phyloP scores from a whole-genome alignment of 495 filamentous ascomycete species.

The Talaromyces adpressus region DNA sequence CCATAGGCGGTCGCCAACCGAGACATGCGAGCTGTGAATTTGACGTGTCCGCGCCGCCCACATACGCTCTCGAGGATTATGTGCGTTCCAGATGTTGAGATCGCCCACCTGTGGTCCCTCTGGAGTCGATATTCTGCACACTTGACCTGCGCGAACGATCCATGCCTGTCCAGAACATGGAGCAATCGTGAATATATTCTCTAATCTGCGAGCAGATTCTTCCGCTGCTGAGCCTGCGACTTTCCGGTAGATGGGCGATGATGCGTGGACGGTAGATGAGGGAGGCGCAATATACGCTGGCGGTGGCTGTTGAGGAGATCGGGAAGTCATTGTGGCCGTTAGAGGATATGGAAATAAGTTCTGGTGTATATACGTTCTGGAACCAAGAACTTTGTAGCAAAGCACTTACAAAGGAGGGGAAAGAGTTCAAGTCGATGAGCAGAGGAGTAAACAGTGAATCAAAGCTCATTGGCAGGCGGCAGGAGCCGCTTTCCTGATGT shows the following conservation, averaged over 20 bases:
- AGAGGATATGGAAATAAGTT: neutral
- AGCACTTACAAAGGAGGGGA: neutral
- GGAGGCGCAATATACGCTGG: constrained; percentile 35
- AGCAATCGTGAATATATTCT: constrained; percentile 32
- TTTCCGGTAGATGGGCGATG: constrained; percentile 30
- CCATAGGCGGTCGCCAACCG: constrained; percentile 65
- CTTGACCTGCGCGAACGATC: constrained; percentile 51
- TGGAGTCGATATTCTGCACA: constrained; percentile 66
- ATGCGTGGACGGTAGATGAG: constrained; percentile 30
- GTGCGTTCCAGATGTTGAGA: constrained; percentile 70
- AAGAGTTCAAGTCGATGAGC: neutral
- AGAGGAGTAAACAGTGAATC: neutral
- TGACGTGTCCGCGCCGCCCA: constrained; percentile 76
- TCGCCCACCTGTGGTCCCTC: constrained; percentile 75
- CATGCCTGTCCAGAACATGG: constrained; percentile 57
- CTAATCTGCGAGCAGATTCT: constrained; percentile 22
- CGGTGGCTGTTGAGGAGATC: constrained; percentile 26
- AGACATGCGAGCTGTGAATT: constrained; percentile 67
- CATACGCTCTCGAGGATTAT: constrained; percentile 70
- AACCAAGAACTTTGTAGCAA: neutral
- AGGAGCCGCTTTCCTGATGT: neutral
- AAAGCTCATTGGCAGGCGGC: neutral
- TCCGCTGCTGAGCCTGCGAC: constrained; percentile 31
- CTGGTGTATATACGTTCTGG: neutral
- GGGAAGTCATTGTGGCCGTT: neutral